Evolutionary conservation across 352 stramenopile genomes (phyloP).

Genomic region (Phytophthora citrophthora): DNA sequence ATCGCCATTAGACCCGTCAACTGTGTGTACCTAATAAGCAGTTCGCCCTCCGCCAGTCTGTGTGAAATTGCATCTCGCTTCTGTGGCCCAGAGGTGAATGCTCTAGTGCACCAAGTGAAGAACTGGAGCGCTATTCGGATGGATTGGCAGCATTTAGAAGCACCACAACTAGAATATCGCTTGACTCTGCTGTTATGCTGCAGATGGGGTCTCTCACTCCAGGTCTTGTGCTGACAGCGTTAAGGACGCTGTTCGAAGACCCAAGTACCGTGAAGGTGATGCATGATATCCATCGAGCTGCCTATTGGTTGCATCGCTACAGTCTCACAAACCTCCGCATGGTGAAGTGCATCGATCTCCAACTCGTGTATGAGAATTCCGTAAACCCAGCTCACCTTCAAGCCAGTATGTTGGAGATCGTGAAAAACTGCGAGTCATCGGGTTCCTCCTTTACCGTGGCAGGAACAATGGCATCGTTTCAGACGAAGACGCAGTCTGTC

Average conservation of each 20-base stretch:
- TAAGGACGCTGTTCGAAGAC: constrained; percentile 16
- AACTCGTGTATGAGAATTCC: constrained; percentile 6
- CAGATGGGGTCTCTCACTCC: constrained; percentile 2
- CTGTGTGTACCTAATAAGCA: too few species aligned
- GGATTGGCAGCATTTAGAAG: too few species aligned
- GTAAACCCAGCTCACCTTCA: neutral
- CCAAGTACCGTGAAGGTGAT: constrained; percentile 17
- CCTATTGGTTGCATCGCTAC: constrained; percentile 2
- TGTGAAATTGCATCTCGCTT: too few species aligned
- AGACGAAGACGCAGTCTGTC: neutral
- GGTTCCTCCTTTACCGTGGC: neutral
- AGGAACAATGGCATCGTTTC: neutral
- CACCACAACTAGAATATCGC: too few species aligned
- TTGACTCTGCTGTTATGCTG: constrained; percentile 8
- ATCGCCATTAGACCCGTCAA: too few species aligned
- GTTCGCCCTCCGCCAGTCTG: too few species aligned
- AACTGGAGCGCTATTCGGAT: too few species aligned
- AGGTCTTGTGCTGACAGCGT: neutral
- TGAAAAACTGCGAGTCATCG: neutral
- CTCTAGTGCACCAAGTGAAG: too few species aligned
- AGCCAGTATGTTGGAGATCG: neutral
- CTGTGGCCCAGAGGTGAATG: too few species aligned
- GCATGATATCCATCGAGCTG: constrained; percentile 14
- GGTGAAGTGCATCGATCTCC: constrained; percentile 30
- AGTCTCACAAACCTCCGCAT: neutral